Conservation (phyloP, 805 yeast genomes). For the Tetrapisispora taiwanensis region DNA sequence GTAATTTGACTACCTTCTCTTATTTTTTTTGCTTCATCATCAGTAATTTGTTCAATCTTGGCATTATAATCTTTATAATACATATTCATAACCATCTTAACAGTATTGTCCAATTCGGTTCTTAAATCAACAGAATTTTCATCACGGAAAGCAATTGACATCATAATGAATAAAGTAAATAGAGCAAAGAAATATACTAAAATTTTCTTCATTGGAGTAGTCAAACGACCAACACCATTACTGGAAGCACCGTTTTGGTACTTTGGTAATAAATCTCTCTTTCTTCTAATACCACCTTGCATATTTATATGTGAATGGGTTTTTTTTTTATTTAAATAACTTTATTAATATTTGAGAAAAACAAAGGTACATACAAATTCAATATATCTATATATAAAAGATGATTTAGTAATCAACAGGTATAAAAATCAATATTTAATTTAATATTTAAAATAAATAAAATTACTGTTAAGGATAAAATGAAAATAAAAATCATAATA, state of each 20-base stretch:
- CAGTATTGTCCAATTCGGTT: constrained; percentile 5
- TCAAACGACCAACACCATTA: constrained; percentile 12
- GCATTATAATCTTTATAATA: constrained; percentile 4
- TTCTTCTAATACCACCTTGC: constrained; percentile 29
- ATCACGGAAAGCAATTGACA: constrained; percentile 2
- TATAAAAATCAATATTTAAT: no score
- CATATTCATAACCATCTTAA: constrained; percentile 4
- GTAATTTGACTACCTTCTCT: neutral
- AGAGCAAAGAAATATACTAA: constrained; percentile 27
- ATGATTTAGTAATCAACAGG: no score
- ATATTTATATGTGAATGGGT: constrained; percentile 9
- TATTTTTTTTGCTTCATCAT: constrained; percentile 1
- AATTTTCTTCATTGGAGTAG: constrained; percentile 41
- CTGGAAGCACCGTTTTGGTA: constrained; percentile 11
- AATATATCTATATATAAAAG: no score
- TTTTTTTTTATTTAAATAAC: no score
- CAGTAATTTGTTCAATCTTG: constrained; percentile 1
- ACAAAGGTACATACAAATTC: no score
- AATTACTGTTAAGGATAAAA: no score
- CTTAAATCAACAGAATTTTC: constrained; percentile 4
- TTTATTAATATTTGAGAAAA: no score
- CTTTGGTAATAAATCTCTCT: constrained; percentile 35
- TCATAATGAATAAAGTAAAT: neutral
- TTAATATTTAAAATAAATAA: no score
- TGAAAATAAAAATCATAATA: no score